Evolutionary conservation across 176 grass and related monocot species (phyloP).

Genomic region (Triticum timopheevii): DNA sequence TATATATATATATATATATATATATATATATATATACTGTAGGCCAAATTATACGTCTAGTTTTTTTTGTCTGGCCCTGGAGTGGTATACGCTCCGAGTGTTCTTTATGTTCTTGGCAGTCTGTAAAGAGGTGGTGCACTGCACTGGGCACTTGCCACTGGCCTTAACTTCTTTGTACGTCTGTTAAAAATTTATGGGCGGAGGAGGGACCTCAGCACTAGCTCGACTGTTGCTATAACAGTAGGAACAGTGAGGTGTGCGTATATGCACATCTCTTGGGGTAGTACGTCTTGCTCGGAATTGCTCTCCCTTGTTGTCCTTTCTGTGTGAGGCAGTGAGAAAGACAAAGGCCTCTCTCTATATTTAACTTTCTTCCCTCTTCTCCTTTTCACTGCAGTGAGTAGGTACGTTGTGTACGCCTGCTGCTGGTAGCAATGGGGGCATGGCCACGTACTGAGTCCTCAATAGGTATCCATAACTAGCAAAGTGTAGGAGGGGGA

Average conservation of each 20-base stretch:
- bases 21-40: background rate
- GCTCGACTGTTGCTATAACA: constrained; percentile 40
- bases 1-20: background rate
- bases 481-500: constrained; percentile 44
- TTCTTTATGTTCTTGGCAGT: constrained; percentile 65
- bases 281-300: constrained; percentile 13
- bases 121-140: constrained; percentile 47
- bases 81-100: constrained; percentile 54
- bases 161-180: constrained; percentile 55
- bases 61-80: constrained; percentile 55
- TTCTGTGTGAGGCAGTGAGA: constrained; percentile 33
- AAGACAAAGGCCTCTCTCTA: background rate
- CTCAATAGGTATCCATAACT: constrained; percentile 50
- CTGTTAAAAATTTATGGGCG: constrained; percentile 61
- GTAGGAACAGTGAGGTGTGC: constrained; percentile 33
- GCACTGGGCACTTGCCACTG: constrained; percentile 35
- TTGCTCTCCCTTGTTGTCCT: constrained; percentile 40
- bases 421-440: constrained; percentile 46
- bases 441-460: constrained; percentile 34
- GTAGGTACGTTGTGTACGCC: constrained; percentile 42
- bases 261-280: constrained; percentile 35
- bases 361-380: constrained; percentile 13
- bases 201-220: constrained; percentile 43
- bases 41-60: constrained; percentile 44
- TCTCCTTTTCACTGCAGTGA: constrained; percentile 51